Evolutionary conservation across 1,284 basidiomycete genomes (phyloP).

Genomic region (Moesziomyces sp.): DNA sequence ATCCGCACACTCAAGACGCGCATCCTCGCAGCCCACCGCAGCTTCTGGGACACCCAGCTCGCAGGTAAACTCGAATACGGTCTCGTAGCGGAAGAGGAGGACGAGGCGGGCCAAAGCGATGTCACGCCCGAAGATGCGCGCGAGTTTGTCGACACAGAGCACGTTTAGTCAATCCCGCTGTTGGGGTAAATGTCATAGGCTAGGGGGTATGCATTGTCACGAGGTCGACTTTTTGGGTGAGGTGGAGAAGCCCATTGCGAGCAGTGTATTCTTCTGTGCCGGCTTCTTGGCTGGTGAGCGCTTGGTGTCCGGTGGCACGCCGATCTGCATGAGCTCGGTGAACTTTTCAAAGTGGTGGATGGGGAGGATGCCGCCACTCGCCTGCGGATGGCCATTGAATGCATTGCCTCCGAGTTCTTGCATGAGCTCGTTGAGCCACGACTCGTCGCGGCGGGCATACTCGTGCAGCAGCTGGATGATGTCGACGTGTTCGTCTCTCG

Average conservation of each 20-base stretch:
- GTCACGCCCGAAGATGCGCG: constrained; percentile 29
- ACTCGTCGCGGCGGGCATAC: constrained; percentile 44
- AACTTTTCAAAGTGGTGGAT: constrained; percentile 43
- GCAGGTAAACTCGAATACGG: constrained; percentile 29
- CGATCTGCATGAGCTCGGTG: constrained; percentile 53
- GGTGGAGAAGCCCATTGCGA: constrained; percentile 42
- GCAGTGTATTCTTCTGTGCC: constrained; percentile 18
- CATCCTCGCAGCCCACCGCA: constrained; percentile 20
- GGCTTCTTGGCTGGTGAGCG: constrained; percentile 1
- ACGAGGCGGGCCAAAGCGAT: constrained; percentile 45
- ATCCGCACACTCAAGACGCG: constrained; percentile 27
- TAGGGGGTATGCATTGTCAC: neutral
- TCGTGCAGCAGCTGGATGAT: constrained; percentile 50
- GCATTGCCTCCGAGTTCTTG: constrained; percentile 25
- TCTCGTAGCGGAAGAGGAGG: constrained; percentile 36
- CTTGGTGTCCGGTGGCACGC: constrained; percentile 35
- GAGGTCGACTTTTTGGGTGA: constrained; percentile 21
- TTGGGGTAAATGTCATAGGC: neutral
- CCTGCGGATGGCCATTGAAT: constrained; percentile 55
- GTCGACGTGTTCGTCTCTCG: constrained; percentile 47
- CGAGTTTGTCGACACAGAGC: constrained; percentile 41
- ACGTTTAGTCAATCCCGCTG: constrained; percentile 12
- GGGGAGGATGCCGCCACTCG: constrained; percentile 56
- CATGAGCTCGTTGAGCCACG: constrained; percentile 21
- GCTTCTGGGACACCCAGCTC: constrained; percentile 37